Base-by-base conservation (phyloP, 164 flowering plant species). In the Vitis amurensis region DNA sequence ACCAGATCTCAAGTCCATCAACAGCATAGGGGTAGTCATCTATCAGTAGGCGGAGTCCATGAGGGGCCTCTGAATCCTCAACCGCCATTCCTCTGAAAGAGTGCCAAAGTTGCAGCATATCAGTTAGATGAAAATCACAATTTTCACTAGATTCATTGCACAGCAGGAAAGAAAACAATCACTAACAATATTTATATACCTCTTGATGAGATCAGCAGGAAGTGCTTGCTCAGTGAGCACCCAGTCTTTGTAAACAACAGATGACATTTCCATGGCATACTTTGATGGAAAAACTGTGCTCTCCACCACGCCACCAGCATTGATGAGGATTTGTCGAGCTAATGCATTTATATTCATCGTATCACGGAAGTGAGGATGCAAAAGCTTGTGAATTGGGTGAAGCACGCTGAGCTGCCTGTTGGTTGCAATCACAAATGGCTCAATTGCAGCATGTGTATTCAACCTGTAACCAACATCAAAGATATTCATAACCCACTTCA, bases 311-410 rank as follows among this genome's bases (percentile, higher is more conserved):
- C 90, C 90, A 16, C 82, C 84, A 4, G 81, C 86, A 76, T 80
- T 85, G 29, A 82, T 71, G 14, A 83, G 78, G 1, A 73, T 71
- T 61, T 80, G 79, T 7, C 90, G 61, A 3, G 81, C 86, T 6
- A 79, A 16, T 14, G 86, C 87, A 60, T 86, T 86, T 52, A 84
- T 77, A 56, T 77, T 75, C 87, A 86, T 80, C 2, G 86, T 84
- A 67, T 86, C 86, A 2, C 84, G 82, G 66, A 82, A 86, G 61
- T 86, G 89, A 19, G 89, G 89, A 59, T 84, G 75, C 66, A 86
- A 58, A 67, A 86, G 85, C 69, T 84, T 86, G 63, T 82, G 47
- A 27, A 86, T 79, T 2, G 89, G 89, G 60, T 86, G 89, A 64
- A 84, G 79, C 64, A 71, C 83, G 44, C 89, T 86, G 4, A 86